Evolutionary conservation across 2,329 filamentous ascomycete genomes (phyloP), one percentile per base, ranked within the genome.

Genomic region (Amauroascus verrucosus): DNA sequence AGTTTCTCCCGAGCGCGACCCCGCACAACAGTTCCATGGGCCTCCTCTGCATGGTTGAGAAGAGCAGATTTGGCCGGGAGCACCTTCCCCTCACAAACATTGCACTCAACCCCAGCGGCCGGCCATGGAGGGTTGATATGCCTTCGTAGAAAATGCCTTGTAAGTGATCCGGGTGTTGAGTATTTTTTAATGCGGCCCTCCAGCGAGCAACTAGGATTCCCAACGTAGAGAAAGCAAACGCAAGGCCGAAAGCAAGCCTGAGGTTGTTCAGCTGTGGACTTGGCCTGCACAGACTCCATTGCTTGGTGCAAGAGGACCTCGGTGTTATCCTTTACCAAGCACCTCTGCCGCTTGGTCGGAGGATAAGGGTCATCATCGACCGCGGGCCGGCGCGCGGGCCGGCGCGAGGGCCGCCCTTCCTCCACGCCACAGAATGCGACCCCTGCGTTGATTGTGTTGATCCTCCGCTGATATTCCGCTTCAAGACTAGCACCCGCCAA

Each of bases 341-440:
- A 2, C 77, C n/a, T 48, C 43, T 57, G 53, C 33, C 30, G 55
- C 35, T 60, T 61, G 26, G 51, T 30, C 11, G n/a, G 81, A 84
- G 51, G 84, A 72, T 1, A 77, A 77, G 61, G 13, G 79, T 69
- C 0, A 68, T 75, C 8, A 83, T 30, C 9, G 26, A 67, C 77
- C 78, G 83, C 5, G 65, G 61, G 43, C 44, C 53, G 55, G 37
- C 46, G n/a, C 16, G 54, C 40, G n/a, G 30, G n/a, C 20, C 44
- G 32, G 26, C 4, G 46, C n/a, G 26, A 24, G 9, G 53, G 56
- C 16, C 30, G 49, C 16, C 26, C 18, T 24, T 51, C 43, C 14
- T 33, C 11, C 20, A 37, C n/a, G 18, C 30, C 3, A 16, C 46
- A 50, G 37, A 40, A 46, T 54, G 37, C n/a, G 18, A 16, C 22